phyloP scores from a whole-genome alignment of 768 basidiomycete species.

The Tephrocybe rancida region DNA sequence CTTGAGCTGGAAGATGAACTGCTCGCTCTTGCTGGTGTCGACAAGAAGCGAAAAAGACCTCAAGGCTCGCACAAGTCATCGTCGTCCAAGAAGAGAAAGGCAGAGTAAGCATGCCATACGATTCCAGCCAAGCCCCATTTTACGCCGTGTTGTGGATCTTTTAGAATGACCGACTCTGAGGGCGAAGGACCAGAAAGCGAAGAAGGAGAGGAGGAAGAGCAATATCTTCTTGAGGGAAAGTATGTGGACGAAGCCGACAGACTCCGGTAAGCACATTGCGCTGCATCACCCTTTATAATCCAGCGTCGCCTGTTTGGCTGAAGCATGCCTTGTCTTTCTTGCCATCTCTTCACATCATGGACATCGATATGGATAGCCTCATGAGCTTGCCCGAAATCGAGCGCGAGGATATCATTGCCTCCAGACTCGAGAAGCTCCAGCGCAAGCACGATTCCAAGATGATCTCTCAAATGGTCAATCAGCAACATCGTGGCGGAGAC shows the following conservation, averaged over 20 bases:
- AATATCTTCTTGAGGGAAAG: slow-evolving; percentile 91
- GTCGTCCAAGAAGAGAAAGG: slow-evolving; percentile 68
- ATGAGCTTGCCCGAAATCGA: slow-evolving; percentile 84
- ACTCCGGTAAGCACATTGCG: slow-evolving; percentile 60
- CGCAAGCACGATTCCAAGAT: slow-evolving; percentile 69
- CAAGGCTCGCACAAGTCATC: slow-evolving; percentile 43
- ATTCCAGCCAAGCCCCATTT: slow-evolving; percentile 14
- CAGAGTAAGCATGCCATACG: slow-evolving; percentile 55
- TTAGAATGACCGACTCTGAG: slow-evolving; percentile 49
- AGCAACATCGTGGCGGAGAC: slow-evolving; percentile 53
- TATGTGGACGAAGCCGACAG: slow-evolving; percentile 86
- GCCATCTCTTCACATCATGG: slow-evolving; percentile 17
- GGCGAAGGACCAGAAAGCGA: slow-evolving; percentile 67
- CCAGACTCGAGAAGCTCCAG: slow-evolving; percentile 81
- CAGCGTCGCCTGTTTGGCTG: slow-evolving; percentile 24
- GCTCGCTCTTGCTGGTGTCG: slow-evolving; percentile 76
- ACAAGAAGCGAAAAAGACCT: slow-evolving; percentile 65
- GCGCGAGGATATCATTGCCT: slow-evolving; percentile 83
- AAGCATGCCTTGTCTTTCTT: slow-evolving; percentile 23
- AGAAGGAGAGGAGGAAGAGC: slow-evolving; percentile 54
- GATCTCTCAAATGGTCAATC: slow-evolving; percentile 71
- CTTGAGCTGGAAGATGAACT: slow-evolving; percentile 70
- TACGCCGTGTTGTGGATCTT: slow-evolving; percentile 16
- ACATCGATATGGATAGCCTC: slow-evolving; percentile 52
- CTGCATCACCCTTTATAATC: slow-evolving; percentile 22